These are phyloP conservation scores for Abortiporus biennis DNA, from an alignment of 1,284 basidiomycete genomes.

Conservation along the genomic window DNA sequence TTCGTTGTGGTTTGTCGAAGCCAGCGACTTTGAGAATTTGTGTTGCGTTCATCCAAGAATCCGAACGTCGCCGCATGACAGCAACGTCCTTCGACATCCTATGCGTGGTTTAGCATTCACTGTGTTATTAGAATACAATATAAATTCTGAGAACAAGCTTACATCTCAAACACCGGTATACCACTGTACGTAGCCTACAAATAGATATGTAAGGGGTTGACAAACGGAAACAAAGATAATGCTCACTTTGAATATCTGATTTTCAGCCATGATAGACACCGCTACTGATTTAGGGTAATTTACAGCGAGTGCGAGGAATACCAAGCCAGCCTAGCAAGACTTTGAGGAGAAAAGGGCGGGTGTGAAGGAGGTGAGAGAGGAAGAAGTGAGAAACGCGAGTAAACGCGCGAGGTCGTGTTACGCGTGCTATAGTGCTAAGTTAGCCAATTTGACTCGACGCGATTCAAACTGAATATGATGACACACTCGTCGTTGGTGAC, in stretches of 20 bases:
- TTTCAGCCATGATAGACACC: slow-evolving; percentile 69
- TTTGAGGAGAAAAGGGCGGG: too few species aligned
- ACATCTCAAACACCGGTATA: slow-evolving; percentile 86
- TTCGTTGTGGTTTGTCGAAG: slow-evolving; percentile 98
- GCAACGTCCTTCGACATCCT: slow-evolving; percentile 95
- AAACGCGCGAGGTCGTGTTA: too few species aligned
- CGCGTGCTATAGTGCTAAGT: too few species aligned
- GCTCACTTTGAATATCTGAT: slow-evolving; percentile 72
- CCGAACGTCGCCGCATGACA: slow-evolving; percentile 93
- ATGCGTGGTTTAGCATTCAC: too few species aligned
- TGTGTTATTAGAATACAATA: slow-evolving; percentile 14
- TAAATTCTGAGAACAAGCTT: slow-evolving; percentile 32
- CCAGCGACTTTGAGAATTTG: slow-evolving; percentile 99
- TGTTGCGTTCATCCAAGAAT: slow-evolving; percentile 98
- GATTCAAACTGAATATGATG: too few species aligned
- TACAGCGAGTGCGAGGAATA: too few species aligned
- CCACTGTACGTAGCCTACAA: slow-evolving; percentile 80
- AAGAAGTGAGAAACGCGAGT: too few species aligned
- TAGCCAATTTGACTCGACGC: too few species aligned
- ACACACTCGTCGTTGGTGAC: too few species aligned
- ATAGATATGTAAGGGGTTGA: slow-evolving; percentile 12
- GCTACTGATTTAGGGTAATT: too few species aligned
- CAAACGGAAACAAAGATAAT: slow-evolving; percentile 8
- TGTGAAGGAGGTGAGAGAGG: too few species aligned
- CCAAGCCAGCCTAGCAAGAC: too few species aligned